phyloP scores from a whole-genome alignment of 306 rosid species.

The Fragaria iinumae region DNA sequence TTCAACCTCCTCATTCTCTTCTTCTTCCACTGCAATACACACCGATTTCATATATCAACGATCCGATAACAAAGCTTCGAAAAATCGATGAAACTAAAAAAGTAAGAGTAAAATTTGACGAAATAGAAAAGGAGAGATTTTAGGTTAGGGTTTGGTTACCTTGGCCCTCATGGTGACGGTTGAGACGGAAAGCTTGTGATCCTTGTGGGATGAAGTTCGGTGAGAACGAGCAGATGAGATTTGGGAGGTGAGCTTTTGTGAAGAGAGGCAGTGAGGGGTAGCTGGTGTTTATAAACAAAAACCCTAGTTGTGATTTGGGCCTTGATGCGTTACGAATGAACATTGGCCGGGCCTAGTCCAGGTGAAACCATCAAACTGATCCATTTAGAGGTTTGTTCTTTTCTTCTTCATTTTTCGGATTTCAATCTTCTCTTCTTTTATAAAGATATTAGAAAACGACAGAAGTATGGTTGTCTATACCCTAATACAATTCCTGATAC shows the following conservation, averaged over 20 bases:
- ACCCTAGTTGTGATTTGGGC: slow-evolving; percentile 18
- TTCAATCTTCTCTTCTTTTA: not conserved
- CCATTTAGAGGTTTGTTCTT: not conserved
- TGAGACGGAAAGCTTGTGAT: slow-evolving; percentile 11
- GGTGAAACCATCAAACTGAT: not conserved
- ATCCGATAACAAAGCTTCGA: not conserved
- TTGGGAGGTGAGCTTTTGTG: not conserved
- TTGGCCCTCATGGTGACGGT: slow-evolving; percentile 20
- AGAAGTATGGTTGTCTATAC: no score
- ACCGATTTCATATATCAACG: not conserved
- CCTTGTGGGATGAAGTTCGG: not conserved
- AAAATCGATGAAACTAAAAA: not conserved
- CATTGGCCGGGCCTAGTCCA: slow-evolving; percentile 4
- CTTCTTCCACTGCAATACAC: slow-evolving; percentile 45
- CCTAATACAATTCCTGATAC: no score
- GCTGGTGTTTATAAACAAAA: slow-evolving; percentile 7
- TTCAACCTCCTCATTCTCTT: slow-evolving; percentile 53
- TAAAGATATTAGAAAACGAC: no score
- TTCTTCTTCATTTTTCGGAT: not conserved
- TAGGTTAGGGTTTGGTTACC: slow-evolving; percentile 4
- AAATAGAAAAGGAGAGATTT: not conserved
- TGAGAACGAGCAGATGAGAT: slow-evolving; percentile 1
- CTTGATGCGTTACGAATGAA: not conserved
- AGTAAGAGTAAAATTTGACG: no score
- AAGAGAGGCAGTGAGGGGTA: not conserved